A percentile compares a stretch with the other conserved stretches of the same genome.
phyloP scores from a whole-genome alignment of 352 stramenopile species.

The Pythium monospermum region DNA sequence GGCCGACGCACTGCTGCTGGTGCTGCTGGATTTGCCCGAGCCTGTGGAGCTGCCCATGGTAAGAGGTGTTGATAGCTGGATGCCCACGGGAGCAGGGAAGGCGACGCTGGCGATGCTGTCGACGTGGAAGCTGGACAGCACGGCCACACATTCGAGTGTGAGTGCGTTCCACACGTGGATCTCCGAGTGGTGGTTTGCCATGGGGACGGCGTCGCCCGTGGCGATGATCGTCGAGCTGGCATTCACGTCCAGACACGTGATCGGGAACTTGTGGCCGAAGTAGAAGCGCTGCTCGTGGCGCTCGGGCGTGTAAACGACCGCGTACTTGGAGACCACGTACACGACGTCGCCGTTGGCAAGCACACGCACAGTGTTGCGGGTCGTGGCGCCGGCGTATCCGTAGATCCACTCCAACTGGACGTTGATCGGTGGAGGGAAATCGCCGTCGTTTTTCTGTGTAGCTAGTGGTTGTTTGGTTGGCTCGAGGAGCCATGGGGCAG shows the following conservation, averaged over 20 bases:
- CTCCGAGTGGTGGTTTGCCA: conserved; percentile 28
- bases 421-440: conserved; percentile 56
- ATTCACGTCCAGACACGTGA: conserved; percentile 62
- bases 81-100: conserved; percentile 44
- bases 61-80: conserved; percentile 13
- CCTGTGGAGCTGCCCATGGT: conserved; percentile 34
- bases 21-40: conserved; percentile 19
- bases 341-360: conserved; percentile 52
- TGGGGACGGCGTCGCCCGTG: conserved; percentile 36
- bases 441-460: not conserved
- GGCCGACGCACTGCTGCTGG: conserved; percentile 33
- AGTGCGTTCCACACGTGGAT: conserved; percentile 71
- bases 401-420: conserved; percentile 77
- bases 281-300: conserved; percentile 72
- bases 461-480: conserved; percentile 10
- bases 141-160: conserved; percentile 63
- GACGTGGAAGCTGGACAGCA: conserved; percentile 61
- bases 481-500: conserved; percentile 47
- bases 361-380: conserved; percentile 45
- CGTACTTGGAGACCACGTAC: conserved; percentile 73
- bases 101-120: conserved; percentile 45
- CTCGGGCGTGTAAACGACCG: conserved; percentile 58
- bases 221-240: conserved; percentile 55
- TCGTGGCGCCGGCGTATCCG: conserved; percentile 41
- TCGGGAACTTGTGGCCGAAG: conserved; percentile 45